Evolutionary conservation across 2,329 filamentous ascomycete species (phyloP), one percentile per base, ranked within the genome.

Genomic region (Arthrobotrys musiformis): DNA sequence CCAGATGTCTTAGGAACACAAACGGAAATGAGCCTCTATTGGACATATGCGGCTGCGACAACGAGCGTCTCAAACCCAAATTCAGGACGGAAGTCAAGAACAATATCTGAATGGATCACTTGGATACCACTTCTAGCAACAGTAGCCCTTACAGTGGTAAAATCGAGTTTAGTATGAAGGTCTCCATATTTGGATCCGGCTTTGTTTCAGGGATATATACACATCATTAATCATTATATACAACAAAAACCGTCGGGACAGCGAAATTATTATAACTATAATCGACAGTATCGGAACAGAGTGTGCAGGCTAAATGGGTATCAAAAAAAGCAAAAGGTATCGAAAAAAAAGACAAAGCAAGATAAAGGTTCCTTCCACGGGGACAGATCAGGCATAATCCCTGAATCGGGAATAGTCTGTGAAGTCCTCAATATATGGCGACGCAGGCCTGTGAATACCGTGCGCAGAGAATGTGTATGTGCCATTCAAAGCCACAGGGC

Each of bases 191-290:
- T 5, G 33, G 48, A n/a, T 44, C n/a, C 6, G 44, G 30, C 19
- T 44, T 50, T 22, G 30, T 50, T 50, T 22, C 19, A 2, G 1
- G n/a, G n/a, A 2, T 62, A 48, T 48, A 48, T 48, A 48, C 58
- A 50, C 46, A 50, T 50, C 67, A 64, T 63, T 63, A 72, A 33
- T 72, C 58, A 64, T 72, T 67, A 67, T 67, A 54, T 67, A 68
- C 68, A 64, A 63, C 15, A 33, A 46, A 11, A 33, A 37, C 9
- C 64, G 54, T 54, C n/a, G 24, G 17, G 17, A 35, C 15, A 30
- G 19, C 1, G 44, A 24, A 6, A n/a, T 42, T 19, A 61, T 30
- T 11, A 4, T 9, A 72, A 72, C 22, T 4, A 68, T 67, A 67
- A 52, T 74, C 70, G 70, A 62, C 70, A 42, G 46, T 15, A 46